Base-by-base conservation (phyloP, 2,329 filamentous ascomycete genomes). In the Penicillium decumbens region DNA sequence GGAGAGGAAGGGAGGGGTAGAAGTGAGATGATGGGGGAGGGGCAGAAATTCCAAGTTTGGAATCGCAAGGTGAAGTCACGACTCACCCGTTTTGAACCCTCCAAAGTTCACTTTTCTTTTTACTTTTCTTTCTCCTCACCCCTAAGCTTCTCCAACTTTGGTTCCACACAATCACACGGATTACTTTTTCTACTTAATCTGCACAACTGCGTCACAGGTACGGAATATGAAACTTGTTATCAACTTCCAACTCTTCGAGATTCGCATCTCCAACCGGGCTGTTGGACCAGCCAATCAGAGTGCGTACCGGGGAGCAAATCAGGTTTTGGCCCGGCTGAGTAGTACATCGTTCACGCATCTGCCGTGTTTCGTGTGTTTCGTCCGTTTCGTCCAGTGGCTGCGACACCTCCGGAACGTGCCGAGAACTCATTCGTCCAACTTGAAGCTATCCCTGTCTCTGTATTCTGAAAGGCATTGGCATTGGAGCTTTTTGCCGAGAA, bases 241-340 rank as follows among this genome's bases (percentile, higher is more conserved):
- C 33, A 37, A 37, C 44, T 47, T 41, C 10, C 38, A 10, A 23
- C 12, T 18, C 24, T 15, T 20, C 30, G 12, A 39, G 18, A 46
- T 29, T 52, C 41, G 23, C 43, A 54, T 53, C 43, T 50, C 30
- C 30, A 49, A 52, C 38, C 58, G 55, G 58, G 49, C 51, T 46
- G 52, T 27, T 23, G 27, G 32, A 55, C 58, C 58, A 56, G 52
- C 57, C 58, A 61, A 61, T 60, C 52, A 60, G 32, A 40, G 18
- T 3, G 20, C 3, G 6, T 9, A 25, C 27, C 37, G 13, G 37
- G 41, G 43, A 9, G 23, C 47, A 58, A 60, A 60, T 56, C 58
- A 60, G 58, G 58, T 59, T 60, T 60, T 59, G 10, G 18, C 41
- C 42, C 40, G 6, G 33, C 40, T 29, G 40, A 43, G 27, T 38